Percentiles rank a stretch among this genome's conserved stretches.
phyloP scores from a whole-genome alignment of 106 monocot species.

The Vanilla planifolia region DNA sequence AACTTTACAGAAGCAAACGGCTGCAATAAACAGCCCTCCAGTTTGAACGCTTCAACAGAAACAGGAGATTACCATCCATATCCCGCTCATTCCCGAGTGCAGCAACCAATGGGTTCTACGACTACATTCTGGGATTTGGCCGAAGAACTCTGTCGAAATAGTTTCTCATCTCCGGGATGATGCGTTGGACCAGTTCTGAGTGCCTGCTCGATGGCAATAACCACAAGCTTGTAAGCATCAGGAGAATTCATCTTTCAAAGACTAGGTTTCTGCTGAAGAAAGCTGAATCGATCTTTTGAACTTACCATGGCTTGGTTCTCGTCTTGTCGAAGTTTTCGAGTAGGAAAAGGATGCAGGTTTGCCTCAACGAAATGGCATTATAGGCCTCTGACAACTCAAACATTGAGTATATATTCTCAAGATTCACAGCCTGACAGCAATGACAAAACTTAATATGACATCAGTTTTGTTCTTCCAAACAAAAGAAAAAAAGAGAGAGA shows the following conservation, averaged over 20 bases:
- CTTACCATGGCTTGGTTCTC: slow-evolving; percentile 57
- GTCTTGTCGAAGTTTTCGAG: slow-evolving; percentile 83
- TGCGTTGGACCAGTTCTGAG: slow-evolving; percentile 52
- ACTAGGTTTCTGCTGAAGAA: too few relatives aligned
- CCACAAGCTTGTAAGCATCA: neutral
- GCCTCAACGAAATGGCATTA: slow-evolving; percentile 73
- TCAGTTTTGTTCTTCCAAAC: neutral
- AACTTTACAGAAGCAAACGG: too few relatives aligned
- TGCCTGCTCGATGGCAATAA: slow-evolving; percentile 25
- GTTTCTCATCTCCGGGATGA: slow-evolving; percentile 71
- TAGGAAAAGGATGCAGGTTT: slow-evolving; percentile 77
- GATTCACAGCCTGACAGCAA: slow-evolving; percentile 47
- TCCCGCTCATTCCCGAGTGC: too few relatives aligned
- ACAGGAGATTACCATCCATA: too few relatives aligned
- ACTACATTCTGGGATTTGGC: slow-evolving; percentile 22
- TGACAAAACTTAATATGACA: neutral
- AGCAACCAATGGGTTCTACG: too few relatives aligned
- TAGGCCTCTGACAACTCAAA: slow-evolving; percentile 93
- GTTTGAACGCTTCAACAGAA: too few relatives aligned
- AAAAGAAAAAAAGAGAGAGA: neutral
- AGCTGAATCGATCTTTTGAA: neutral
- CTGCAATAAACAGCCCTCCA: too few relatives aligned
- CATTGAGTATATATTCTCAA: slow-evolving; percentile 82
- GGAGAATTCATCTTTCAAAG: too few relatives aligned
- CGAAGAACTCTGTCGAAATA: slow-evolving; percentile 57